These are phyloP conservation scores for Fistulifera solaris DNA, from an alignment of 108 stramenopile genomes.

Conservation along the genomic window DNA sequence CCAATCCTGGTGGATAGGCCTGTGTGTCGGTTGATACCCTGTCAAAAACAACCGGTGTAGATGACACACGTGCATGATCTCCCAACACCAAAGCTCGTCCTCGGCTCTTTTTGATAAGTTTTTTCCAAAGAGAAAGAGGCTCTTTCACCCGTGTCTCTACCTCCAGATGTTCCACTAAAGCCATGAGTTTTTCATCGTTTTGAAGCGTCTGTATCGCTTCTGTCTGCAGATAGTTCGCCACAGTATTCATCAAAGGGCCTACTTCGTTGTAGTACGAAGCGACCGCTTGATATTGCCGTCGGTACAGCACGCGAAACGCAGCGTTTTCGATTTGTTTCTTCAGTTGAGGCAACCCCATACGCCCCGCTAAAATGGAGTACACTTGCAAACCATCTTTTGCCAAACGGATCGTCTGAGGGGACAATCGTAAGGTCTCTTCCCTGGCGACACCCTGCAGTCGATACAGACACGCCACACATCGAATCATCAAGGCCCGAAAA, in stretches of 20 bases:
- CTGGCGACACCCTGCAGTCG: constrained; percentile 43
- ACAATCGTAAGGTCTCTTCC: not conserved
- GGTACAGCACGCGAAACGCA: constrained; percentile 70
- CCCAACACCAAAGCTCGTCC: not conserved
- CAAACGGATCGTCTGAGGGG: constrained; percentile 12
- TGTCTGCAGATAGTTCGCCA: constrained; percentile 28
- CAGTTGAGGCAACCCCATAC: constrained; percentile 63
- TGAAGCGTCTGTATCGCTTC: constrained; percentile 38
- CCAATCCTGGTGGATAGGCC: not conserved
- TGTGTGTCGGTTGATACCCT: constrained; percentile 9
- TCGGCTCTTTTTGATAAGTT: constrained; percentile 20
- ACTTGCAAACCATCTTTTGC: constrained; percentile 54
- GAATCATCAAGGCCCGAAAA: constrained; percentile 72
- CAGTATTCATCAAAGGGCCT: constrained; percentile 41
- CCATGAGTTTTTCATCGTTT: constrained; percentile 37
- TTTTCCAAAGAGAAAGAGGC: constrained; percentile 68
- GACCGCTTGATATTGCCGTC: constrained; percentile 58
- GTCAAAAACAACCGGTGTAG: too few species aligned
- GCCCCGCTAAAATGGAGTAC: constrained; percentile 56
- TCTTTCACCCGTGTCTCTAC: constrained; percentile 64
- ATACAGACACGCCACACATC: constrained; percentile 62
- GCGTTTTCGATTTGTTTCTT: constrained; percentile 53
- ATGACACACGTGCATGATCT: not conserved
- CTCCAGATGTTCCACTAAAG: constrained; percentile 34
- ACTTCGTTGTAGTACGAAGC: constrained; percentile 35